Conservation (phyloP, 164 flowering plant genomes). For the Akebia trifoliata region DNA sequence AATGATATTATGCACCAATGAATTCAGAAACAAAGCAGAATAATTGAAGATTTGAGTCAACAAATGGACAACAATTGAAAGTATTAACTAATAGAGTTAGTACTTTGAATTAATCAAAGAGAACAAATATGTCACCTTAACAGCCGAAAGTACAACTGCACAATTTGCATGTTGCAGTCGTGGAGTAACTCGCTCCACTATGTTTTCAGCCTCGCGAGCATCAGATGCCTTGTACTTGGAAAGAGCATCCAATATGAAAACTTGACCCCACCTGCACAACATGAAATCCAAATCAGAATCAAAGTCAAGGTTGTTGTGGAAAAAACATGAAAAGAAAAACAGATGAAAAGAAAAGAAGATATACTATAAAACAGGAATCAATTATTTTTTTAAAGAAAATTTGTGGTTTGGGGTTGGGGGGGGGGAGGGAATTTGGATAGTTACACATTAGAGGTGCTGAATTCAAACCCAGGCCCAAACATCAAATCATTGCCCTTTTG, state of each 20-base stretch:
- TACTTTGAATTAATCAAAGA: background rate
- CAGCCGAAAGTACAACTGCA: conserved; percentile 99
- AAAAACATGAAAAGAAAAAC: background rate
- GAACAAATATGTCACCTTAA: conserved; percentile 53
- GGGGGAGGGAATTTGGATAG: too few species aligned
- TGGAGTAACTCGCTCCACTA: conserved; percentile 97
- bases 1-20: conserved; percentile 7
- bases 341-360: background rate
- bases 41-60: too few species aligned
- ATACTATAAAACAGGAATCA: too few species aligned
- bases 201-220: conserved; percentile 99
- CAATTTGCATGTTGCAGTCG: conserved; percentile 98
- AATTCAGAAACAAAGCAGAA: too few species aligned
- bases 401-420: too few species aligned
- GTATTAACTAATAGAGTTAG: too few species aligned
- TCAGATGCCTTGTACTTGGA: conserved; percentile 94
- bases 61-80: too few species aligned
- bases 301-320: background rate
- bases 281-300: conserved; percentile 1
- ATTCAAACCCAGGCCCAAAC: too few species aligned
- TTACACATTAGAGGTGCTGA: too few species aligned
- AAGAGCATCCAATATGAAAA: conserved; percentile 96
- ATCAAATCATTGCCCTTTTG: too few species aligned
- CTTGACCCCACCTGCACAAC: conserved; percentile 94
- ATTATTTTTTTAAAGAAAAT: too few species aligned